Evolutionary conservation across 2,329 filamentous ascomycete genomes (phyloP).

Genomic region (Ophiostoma quercus): DNA sequence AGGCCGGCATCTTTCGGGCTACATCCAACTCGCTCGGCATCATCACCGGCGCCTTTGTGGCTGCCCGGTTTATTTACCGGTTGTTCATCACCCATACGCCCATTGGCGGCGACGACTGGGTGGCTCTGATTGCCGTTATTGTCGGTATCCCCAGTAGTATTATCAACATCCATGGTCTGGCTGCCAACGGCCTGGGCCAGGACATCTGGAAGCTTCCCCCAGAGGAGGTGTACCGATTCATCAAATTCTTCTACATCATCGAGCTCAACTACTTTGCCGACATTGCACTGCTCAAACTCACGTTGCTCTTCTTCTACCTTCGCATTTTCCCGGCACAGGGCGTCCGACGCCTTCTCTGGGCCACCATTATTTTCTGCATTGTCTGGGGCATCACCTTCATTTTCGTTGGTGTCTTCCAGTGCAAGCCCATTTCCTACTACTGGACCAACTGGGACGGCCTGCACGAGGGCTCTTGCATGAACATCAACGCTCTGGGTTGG

Average conservation of each 20-base stretch:
- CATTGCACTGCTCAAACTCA: conserved; percentile 45
- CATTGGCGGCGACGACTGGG: conserved; percentile 38
- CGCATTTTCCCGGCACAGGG: conserved; percentile 45
- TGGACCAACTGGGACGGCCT: conserved; percentile 51
- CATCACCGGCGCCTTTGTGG: conserved; percentile 36
- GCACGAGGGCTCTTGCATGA: conserved; percentile 44
- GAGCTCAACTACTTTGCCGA: conserved; percentile 43
- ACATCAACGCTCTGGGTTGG: conserved; percentile 47
- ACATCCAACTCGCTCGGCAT: conserved; percentile 33
- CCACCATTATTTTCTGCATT: conserved; percentile 39
- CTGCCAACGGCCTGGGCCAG: conserved; percentile 42
- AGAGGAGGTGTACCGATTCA: conserved; percentile 41
- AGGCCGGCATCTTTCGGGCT: conserved; percentile 33
- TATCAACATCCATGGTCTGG: conserved; percentile 34
- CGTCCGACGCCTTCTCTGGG: conserved; percentile 41
- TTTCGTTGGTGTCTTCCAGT: conserved; percentile 46
- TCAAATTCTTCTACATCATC: conserved; percentile 41
- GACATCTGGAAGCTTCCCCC: conserved; percentile 48
- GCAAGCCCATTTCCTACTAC: conserved; percentile 46
- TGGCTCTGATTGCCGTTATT: conserved; percentile 31
- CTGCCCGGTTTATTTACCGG: conserved; percentile 37
- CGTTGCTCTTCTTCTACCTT: conserved; percentile 51
- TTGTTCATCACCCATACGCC: conserved; percentile 33
- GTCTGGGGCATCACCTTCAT: conserved; percentile 41
- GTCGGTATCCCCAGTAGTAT: conserved; percentile 32